Conservation (phyloP, 2,329 filamentous ascomycete species). For the Botryotinia calthae region DNA sequence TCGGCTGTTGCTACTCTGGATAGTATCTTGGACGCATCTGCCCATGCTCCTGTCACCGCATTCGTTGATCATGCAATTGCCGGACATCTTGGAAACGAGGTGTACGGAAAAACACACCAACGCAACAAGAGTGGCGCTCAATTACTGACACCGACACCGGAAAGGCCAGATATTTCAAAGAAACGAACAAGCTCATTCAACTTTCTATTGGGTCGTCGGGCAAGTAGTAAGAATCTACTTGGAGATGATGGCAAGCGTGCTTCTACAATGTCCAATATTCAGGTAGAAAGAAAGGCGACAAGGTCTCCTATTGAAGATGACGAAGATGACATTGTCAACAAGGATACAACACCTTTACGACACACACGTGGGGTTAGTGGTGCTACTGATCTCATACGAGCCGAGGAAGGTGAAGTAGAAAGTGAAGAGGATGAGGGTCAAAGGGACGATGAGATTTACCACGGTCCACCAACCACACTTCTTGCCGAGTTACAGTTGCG, state of each 20-base stretch:
- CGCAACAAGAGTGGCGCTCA: conserved; percentile 47
- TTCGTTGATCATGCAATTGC: conserved; percentile 88
- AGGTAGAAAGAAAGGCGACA: conserved; percentile 25
- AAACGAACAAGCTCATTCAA: conserved; percentile 50
- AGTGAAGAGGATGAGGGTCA: conserved; percentile 47
- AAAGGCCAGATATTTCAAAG: conserved; percentile 36
- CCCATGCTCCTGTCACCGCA: conserved; percentile 80
- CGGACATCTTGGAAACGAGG: conserved; percentile 70
- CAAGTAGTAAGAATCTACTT: conserved; percentile 30
- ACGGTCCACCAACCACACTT: conserved; percentile 81
- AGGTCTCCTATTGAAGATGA: conserved; percentile 29
- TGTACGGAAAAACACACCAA: conserved; percentile 63
- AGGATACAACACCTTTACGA: conserved; percentile 28
- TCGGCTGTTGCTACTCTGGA: conserved; percentile 89
- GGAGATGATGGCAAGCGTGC: conserved; percentile 27
- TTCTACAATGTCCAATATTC: conserved; percentile 30
- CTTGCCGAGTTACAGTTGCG: conserved; percentile 88
- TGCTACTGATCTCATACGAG: conserved; percentile 21
- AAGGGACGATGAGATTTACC: conserved; percentile 50
- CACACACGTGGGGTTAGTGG: conserved; percentile 24
- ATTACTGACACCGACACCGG: conserved; percentile 38
- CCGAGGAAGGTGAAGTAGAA: conserved; percentile 41
- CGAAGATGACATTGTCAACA: conserved; percentile 30
- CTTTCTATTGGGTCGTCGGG: conserved; percentile 41
- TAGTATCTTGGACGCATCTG: conserved; percentile 86